Percentiles rank a stretch among this genome's conserved stretches.
Evolutionary conservation across 805 yeast genomes (phyloP).

Genomic region (Nakazawaea ishiwadae): DNA sequence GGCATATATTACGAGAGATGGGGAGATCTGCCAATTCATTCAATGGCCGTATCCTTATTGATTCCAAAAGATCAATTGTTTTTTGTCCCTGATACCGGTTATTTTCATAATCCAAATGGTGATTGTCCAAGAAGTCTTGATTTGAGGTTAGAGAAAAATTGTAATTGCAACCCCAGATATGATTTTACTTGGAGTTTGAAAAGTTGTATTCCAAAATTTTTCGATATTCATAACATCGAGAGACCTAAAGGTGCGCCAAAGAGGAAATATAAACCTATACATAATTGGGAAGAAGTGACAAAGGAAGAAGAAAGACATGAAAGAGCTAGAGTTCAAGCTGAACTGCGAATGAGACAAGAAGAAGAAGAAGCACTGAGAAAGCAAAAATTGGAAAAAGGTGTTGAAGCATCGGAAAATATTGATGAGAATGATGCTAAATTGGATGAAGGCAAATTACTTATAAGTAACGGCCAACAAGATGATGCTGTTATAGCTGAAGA

Average conservation of each 20-base stretch:
- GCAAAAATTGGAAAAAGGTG: slow-evolving; percentile 15
- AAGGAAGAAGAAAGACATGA: slow-evolving; percentile 14
- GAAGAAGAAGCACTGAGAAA: slow-evolving; percentile 8
- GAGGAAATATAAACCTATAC: slow-evolving; percentile 23
- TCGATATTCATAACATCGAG: slow-evolving; percentile 25
- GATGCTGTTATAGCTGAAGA: too few species aligned
- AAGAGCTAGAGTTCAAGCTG: not conserved
- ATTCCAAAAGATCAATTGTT: slow-evolving; percentile 22
- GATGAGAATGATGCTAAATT: too few species aligned
- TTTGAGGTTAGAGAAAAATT: slow-evolving; percentile 38
- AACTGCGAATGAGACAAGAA: slow-evolving; percentile 6
- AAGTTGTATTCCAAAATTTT: slow-evolving; percentile 46
- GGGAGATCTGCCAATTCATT: slow-evolving; percentile 43
- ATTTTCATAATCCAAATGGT: slow-evolving; percentile 50
- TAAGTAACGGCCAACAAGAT: too few species aligned
- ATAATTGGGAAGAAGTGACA: slow-evolving; percentile 15
- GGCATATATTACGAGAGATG: slow-evolving; percentile 57
- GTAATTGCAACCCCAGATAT: slow-evolving; percentile 44
- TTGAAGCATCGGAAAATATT: too few species aligned
- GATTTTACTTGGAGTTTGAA: slow-evolving; percentile 48
- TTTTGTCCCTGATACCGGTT: slow-evolving; percentile 47
- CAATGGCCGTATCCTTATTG: slow-evolving; percentile 26
- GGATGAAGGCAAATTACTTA: too few species aligned
- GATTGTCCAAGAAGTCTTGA: slow-evolving; percentile 55
- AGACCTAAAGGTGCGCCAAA: slow-evolving; percentile 24